phyloP scores from a whole-genome alignment of 1,139 yeast species.

The Saccharomycopsis hybrid region DNA sequence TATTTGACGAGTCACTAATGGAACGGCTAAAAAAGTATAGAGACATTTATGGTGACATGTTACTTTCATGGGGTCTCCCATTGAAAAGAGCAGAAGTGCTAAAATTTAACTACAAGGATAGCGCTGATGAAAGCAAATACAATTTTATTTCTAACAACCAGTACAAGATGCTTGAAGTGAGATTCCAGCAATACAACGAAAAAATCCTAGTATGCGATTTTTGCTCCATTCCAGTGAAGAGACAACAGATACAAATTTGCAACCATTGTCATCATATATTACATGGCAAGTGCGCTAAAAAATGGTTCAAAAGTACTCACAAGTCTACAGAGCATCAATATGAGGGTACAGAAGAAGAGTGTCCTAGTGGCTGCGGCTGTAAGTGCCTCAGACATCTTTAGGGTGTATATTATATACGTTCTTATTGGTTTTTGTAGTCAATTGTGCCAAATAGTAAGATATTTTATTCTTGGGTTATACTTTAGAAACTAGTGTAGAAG shows the following conservation, averaged over 20 bases:
- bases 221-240: conserved; percentile 56
- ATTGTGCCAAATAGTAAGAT: no score
- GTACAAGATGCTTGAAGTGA: conserved; percentile 13
- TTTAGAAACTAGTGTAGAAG: no score
- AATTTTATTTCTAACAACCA: conserved; percentile 17
- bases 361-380: conserved; percentile 93
- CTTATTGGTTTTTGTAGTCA: neutral
- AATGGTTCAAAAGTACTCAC: conserved; percentile 59
- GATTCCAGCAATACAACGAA: conserved; percentile 1
- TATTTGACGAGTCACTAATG: conserved; percentile 8
- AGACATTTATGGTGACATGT: conserved; percentile 70
- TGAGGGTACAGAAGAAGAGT: conserved; percentile 39
- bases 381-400: conserved; percentile 39
- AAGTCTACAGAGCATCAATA: no score
- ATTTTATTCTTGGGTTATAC: no score
- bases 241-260: conserved; percentile 57
- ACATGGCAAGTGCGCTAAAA: conserved; percentile 71
- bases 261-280: conserved; percentile 69
- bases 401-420: neutral
- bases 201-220: conserved; percentile 43
- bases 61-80: conserved; percentile 79
- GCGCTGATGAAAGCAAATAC: conserved; percentile 24
- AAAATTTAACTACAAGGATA: conserved; percentile 55
- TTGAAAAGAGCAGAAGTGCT: conserved; percentile 69
- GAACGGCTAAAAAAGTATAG: conserved; percentile 30